Evolutionary conservation across 163 green algal genomes (phyloP), one percentile per base, ranked within the genome.

Genomic region (Coccomyxa subellipsoidea): DNA sequence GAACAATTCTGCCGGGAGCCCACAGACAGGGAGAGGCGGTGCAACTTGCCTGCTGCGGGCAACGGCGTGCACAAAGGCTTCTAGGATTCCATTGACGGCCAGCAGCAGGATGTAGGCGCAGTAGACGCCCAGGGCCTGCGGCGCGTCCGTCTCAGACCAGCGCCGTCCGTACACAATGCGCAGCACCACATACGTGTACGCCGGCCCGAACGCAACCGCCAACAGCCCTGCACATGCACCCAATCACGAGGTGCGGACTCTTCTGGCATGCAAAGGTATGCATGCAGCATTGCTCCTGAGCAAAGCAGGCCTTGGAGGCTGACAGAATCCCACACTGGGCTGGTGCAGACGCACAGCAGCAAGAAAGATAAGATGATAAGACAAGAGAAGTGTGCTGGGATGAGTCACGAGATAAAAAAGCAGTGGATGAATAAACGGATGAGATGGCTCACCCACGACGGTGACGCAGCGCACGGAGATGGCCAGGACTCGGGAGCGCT

Each of bases 41-140:
- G 29, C 32, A 47, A 32, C 34, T 77, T 77, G 29, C 66, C 70
- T 38, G 70, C 70, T 39, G 2, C 32, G 34, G 32, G 89, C 89
- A 86, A 81, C 85, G 1, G 91, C 94, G 82, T 98, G 94, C 70
- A 96, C 84, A 80, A 96, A 98, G 0, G 94, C 91, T 86, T 98
- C 94, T 18, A 91, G 89, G 76, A 95, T 91, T 69, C 94, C 94
- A 77, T 95, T 95, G 75, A 94, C 84, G 0, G 95, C 93, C 69
- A 98, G 85, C 76, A 95, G 88, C 72, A 92, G 80, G 70, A 98
- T 88, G 82, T 96, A 97, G 2, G 40, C 76, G 75, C 86, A 93
- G 89, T 98, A 98, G 2, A 87, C 79, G 0, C 79, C 86, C 77
- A 98, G 88, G 1, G 94, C 93, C 7, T 81, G 31, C 0, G 93